Percentiles rank a stretch among this genome's conserved stretches.
phyloP scores from a whole-genome alignment of 1,139 yeast genomes.

The Zygoascus hellenicus region DNA sequence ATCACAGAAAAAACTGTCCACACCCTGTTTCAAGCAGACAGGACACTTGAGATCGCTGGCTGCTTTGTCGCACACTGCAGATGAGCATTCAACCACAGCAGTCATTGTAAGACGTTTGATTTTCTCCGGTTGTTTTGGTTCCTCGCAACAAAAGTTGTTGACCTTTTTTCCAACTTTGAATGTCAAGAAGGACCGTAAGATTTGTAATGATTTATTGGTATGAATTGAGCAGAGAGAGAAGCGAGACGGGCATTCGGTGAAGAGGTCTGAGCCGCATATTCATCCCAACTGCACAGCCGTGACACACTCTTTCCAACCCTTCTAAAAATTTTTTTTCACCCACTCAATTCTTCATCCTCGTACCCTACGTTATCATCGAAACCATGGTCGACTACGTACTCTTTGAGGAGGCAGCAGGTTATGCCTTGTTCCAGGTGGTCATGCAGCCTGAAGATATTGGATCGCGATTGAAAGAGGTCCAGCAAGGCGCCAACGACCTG shows the following conservation, averaged over 20 bases:
- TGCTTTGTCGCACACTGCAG: conserved; percentile 82
- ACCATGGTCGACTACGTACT: conserved; percentile 76
- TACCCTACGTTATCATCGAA: neutral
- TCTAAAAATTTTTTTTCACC: conserved; percentile 11
- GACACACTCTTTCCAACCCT: neutral
- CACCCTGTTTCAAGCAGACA: conserved; percentile 70
- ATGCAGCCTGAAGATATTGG: conserved; percentile 94
- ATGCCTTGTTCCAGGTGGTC: conserved; percentile 90
- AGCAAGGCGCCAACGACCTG: conserved; percentile 82
- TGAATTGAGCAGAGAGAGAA: too few species aligned
- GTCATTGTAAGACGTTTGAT: too few species aligned
- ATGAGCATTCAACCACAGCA: conserved; percentile 16
- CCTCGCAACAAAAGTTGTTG: too few species aligned
- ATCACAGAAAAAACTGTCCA: conserved; percentile 65
- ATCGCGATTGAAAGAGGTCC: conserved; percentile 87
- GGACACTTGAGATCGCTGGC: conserved; percentile 82
- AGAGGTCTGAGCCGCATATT: neutral
- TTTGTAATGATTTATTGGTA: too few species aligned
- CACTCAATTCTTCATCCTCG: conserved; percentile 2
- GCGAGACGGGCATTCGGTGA: too few species aligned
- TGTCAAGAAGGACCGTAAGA: too few species aligned
- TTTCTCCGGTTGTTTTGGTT: too few species aligned
- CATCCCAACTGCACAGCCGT: conserved; percentile 2
- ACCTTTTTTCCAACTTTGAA: too few species aligned
- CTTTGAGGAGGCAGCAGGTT: conserved; percentile 98